Evolutionary conservation across 345 rosid species (phyloP).

Genomic region (Melastoma malabathricum): DNA sequence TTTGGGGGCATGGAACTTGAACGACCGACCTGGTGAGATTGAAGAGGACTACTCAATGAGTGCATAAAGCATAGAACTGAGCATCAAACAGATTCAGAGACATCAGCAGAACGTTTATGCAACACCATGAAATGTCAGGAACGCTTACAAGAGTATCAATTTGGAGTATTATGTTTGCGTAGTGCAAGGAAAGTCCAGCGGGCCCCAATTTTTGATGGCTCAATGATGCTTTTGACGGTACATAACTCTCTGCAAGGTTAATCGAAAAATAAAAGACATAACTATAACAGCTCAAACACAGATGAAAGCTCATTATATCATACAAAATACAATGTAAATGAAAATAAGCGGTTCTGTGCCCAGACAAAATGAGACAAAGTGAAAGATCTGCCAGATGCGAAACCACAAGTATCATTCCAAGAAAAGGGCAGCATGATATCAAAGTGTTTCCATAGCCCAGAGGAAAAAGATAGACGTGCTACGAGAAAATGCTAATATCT

Average conservation of each 20-base stretch:
- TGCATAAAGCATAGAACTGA: neutral
- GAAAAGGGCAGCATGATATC: too few relatives aligned
- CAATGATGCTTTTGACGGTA: constrained; percentile 25
- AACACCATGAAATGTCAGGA: neutral
- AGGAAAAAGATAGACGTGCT: neutral
- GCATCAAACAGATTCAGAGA: neutral
- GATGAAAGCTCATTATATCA: too few relatives aligned
- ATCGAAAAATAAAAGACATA: neutral
- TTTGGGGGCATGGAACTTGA: constrained; percentile 76
- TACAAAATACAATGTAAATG: too few relatives aligned
- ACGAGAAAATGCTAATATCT: neutral
- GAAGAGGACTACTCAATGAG: constrained; percentile 7
- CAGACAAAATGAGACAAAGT: too few relatives aligned
- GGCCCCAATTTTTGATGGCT: constrained; percentile 60
- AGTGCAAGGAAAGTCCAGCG: constrained; percentile 95
- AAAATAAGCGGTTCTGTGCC: too few relatives aligned
- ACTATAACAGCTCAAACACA: neutral
- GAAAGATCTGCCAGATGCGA: too few relatives aligned
- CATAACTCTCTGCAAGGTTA: constrained; percentile 13
- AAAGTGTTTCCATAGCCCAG: too few relatives aligned
- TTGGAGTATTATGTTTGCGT: constrained; percentile 88
- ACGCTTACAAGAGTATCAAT: constrained; percentile 87
- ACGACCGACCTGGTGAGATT: constrained; percentile 43
- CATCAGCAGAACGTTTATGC: too few relatives aligned
- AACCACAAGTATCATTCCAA: too few relatives aligned